Base-by-base conservation (phyloP, 768 basidiomycete genomes). In the Collybia mongolica region DNA sequence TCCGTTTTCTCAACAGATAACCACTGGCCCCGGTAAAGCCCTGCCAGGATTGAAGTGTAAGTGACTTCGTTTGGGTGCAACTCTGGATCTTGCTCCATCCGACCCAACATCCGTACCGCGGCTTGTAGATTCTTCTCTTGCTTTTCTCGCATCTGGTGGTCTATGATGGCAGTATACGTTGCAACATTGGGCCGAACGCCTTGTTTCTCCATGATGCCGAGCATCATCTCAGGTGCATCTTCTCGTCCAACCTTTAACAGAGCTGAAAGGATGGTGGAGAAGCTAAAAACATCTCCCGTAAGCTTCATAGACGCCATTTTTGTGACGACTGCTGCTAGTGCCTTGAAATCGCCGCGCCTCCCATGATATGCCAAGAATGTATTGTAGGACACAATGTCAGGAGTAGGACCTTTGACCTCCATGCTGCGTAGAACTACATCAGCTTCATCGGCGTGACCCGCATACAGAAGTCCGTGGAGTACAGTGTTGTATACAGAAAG, bases 201-300 rank as follows among this genome's bases (percentile, higher is more conserved):
- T 48, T 89, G 82, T 58, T 81, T 80, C 58, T 75, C 67, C 95
- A 98, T 98, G 51, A 89, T 72, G 39, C 73, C 69, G 43, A 93
- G 65, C 18, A 93, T 76, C 22, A 81, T 71, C 18, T 77, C 71
- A 5, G 81, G 77, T 1, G 90, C 87, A 56, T 93, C 86, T 22
- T 76, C 66, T 48, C 83, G 75, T 8, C 85, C 83, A 12, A 80
- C 80, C 54, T 80, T 81, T 44, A 93, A 77, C 46, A 96, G 65
- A 1, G 90, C 86, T 20, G 86, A 81, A 15, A 98, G 81, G 26
- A 98, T 76, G 11, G 86, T 93, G 3, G 94, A 93, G 65, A 86
- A 98, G 0, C 89, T 97, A 66, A 86, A 83, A 9, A 89, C 81
- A 63, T 98, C 91, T 6, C 92, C 89, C 18, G 67, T 58, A 28